These are phyloP conservation scores for Penicillium dipodomyicola DNA, from an alignment of 495 filamentous ascomycete species.

Conservation along the genomic window DNA sequence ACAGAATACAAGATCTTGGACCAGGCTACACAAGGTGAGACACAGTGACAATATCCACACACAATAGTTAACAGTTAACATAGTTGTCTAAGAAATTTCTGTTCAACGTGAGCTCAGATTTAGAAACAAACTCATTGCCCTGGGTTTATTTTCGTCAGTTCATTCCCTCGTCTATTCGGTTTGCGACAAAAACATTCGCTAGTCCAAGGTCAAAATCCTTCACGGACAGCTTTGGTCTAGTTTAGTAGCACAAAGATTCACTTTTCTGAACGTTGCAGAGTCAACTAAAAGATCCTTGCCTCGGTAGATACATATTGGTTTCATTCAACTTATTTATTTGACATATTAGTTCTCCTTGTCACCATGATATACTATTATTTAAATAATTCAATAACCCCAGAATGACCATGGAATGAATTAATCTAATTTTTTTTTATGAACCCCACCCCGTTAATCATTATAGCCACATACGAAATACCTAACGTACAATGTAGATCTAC, in stretches of 20 bases:
- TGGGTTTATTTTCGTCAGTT: neutral
- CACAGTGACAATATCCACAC: neutral
- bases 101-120: neutral
- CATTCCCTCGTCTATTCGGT: neutral
- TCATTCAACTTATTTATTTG: neutral
- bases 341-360: neutral
- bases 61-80: too few relatives aligned
- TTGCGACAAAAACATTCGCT: neutral
- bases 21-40: neutral
- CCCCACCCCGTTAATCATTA: neutral
- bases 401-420: neutral
- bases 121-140: neutral
- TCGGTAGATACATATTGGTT: neutral
- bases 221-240: neutral
- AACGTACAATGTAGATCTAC: neutral
- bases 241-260: neutral
- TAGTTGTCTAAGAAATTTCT: neutral
- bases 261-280: neutral
- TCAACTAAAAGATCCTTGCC: neutral
- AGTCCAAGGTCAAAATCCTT: neutral
- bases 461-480: neutral
- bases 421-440: neutral
- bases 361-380: neutral
- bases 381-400: neutral
- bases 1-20: too few relatives aligned